phyloP scores from a whole-genome alignment of 2,329 filamentous ascomycete genomes.

The Fusarium sp. region DNA sequence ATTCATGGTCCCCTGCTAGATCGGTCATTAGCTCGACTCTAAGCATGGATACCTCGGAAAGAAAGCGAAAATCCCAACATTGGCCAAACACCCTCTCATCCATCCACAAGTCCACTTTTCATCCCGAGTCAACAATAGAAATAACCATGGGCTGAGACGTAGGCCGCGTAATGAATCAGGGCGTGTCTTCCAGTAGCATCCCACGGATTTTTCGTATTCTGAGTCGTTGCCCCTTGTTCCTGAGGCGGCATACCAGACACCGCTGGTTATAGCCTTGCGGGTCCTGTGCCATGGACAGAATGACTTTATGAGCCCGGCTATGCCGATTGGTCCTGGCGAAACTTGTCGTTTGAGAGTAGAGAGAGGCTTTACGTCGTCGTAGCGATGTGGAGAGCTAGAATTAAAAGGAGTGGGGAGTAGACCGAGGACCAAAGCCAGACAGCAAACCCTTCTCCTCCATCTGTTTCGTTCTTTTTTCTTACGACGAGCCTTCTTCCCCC shows the following conservation, averaged over 20 bases:
- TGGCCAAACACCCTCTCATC: neutral
- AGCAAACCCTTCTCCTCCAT: neutral
- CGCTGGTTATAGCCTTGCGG: neutral
- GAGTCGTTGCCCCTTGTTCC: neutral
- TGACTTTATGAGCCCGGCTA: neutral
- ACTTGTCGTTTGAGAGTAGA: neutral
- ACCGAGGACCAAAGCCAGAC: neutral
- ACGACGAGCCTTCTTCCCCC: neutral
- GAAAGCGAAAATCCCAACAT: neutral
- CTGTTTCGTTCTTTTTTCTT: neutral
- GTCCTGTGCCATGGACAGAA: neutral
- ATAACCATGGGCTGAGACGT: neutral
- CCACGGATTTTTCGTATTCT: neutral
- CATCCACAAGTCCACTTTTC: neutral
- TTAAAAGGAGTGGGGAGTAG: neutral
- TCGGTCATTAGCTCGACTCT: neutral
- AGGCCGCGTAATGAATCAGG: neutral
- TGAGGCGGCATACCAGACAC: neutral
- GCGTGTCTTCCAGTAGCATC: neutral
- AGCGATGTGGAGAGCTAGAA: neutral
- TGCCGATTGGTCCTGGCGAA: neutral
- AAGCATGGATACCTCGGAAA: neutral
- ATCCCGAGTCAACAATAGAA: neutral
- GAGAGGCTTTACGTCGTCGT: neutral
- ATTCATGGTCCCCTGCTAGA: neutral